phyloP scores from a whole-genome alignment of 1,284 basidiomycete genomes.

The Ceratobasidium papillatum region DNA sequence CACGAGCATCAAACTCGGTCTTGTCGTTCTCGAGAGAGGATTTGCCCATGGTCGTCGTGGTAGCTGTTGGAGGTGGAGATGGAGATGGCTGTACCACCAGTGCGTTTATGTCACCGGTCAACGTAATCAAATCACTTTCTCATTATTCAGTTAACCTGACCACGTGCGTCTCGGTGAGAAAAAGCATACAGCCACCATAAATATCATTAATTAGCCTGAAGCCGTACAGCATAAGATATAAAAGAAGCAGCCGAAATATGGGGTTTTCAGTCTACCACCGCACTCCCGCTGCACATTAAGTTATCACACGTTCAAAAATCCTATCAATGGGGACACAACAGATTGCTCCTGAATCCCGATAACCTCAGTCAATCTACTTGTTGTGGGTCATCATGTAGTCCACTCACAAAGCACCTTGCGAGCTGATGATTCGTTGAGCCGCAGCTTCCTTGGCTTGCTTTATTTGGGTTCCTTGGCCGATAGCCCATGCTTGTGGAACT shows the following conservation, averaged over 20 bases:
- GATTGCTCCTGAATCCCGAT: too few relatives aligned
- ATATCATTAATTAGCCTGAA: neutral
- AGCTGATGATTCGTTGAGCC: conserved; percentile 1
- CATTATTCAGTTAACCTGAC: neutral
- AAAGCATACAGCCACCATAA: conserved; percentile 12
- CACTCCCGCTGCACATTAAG: too few relatives aligned
- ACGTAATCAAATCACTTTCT: conserved; percentile 37
- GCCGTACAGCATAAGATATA: too few relatives aligned
- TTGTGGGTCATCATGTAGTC: too few relatives aligned
- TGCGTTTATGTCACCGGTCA: conserved; percentile 38
- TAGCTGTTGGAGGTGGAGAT: conserved; percentile 9
- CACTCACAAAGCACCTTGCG: conserved; percentile 21
- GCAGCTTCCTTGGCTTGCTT: conserved; percentile 30
- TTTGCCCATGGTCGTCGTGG: conserved; percentile 34
- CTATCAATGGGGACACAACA: too few relatives aligned
- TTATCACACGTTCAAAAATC: too few relatives aligned
- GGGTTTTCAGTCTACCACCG: too few relatives aligned
- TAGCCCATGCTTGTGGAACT: conserved; percentile 1
- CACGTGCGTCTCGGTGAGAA: conserved; percentile 1
- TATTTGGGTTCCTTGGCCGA: conserved; percentile 15
- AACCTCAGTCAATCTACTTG: too few relatives aligned
- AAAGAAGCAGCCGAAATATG: too few relatives aligned
- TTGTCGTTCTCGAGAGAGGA: conserved; percentile 20
- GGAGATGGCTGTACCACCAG: neutral
- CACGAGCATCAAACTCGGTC: conserved; percentile 29